Evolutionary conservation across 75 land plant genomes (phyloP).

Genomic region (Sequoiadendron giganteum): DNA sequence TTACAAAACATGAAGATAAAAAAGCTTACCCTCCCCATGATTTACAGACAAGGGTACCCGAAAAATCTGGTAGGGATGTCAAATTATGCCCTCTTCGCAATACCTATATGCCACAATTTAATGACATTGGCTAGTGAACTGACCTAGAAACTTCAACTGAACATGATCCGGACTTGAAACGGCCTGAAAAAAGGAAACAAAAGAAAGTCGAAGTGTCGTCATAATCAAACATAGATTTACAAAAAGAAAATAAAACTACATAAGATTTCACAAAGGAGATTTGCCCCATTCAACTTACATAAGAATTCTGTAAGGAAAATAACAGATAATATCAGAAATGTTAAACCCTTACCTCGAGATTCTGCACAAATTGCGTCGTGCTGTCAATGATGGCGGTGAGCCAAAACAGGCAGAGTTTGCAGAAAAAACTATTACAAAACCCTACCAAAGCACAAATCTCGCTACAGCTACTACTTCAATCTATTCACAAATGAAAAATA

Average conservation of each 20-base stretch:
- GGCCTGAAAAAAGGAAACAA: conserved; percentile 19
- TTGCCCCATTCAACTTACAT: too few species aligned
- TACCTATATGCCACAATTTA: conserved; percentile 5
- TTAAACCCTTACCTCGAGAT: too few species aligned
- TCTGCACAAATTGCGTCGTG: too few species aligned
- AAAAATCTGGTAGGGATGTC: background rate
- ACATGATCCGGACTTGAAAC: conserved; percentile 23
- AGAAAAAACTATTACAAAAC: too few species aligned
- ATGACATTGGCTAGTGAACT: background rate
- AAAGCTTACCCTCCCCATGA: background rate
- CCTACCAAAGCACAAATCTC: too few species aligned
- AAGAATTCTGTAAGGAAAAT: too few species aligned
- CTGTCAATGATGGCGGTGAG: too few species aligned
- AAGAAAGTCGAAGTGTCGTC: background rate
- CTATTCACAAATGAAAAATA: too few species aligned
- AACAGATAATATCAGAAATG: too few species aligned
- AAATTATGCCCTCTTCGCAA: background rate
- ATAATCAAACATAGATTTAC: background rate
- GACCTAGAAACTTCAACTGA: conserved; percentile 27
- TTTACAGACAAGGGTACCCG: background rate
- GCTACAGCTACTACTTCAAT: too few species aligned
- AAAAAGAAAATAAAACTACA: background rate
- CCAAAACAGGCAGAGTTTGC: too few species aligned
- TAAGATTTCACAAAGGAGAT: background rate
- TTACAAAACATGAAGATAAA: background rate